These are phyloP conservation scores for Globisporangium apiculatum DNA, from an alignment of 352 stramenopile species.

Conservation along the genomic window DNA sequence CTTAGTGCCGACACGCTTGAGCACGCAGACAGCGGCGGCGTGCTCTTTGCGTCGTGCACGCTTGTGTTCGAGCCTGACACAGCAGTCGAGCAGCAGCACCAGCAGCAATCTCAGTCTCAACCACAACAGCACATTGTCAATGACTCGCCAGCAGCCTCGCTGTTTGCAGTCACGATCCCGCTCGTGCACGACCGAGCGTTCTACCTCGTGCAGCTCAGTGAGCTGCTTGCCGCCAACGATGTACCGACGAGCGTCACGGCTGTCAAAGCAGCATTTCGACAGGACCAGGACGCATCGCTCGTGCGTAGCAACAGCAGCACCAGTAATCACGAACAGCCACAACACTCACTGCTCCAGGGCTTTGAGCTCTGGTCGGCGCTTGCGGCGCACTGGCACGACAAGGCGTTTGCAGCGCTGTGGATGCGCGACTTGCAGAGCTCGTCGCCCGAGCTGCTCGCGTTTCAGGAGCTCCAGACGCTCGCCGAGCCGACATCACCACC, in stretches of 20 bases:
- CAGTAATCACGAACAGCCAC: not conserved
- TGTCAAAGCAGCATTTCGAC: conserved; percentile 28
- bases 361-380: conserved; percentile 36
- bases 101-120: not conserved
- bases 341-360: conserved; percentile 15
- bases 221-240: conserved; percentile 21
- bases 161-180: conserved; percentile 27
- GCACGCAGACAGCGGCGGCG: conserved; percentile 16
- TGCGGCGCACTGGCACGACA: conserved; percentile 20
- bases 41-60: conserved; percentile 27
- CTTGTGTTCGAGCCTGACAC: conserved; percentile 28
- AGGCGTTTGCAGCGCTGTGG: conserved; percentile 26
- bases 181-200: conserved; percentile 24
- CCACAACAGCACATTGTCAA: not conserved
- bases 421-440: not conserved
- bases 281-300: conserved; percentile 26
- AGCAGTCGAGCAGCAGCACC: not conserved
- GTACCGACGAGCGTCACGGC: conserved; percentile 25
- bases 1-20: conserved; percentile 23
- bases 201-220: conserved; percentile 28
- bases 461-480: not conserved
- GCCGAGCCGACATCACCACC: not conserved
- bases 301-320: not conserved
- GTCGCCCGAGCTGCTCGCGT: not conserved
- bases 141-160: not conserved